Base-by-base conservation (phyloP, 805 yeast species). In the Maudiozyma turicensis region DNA sequence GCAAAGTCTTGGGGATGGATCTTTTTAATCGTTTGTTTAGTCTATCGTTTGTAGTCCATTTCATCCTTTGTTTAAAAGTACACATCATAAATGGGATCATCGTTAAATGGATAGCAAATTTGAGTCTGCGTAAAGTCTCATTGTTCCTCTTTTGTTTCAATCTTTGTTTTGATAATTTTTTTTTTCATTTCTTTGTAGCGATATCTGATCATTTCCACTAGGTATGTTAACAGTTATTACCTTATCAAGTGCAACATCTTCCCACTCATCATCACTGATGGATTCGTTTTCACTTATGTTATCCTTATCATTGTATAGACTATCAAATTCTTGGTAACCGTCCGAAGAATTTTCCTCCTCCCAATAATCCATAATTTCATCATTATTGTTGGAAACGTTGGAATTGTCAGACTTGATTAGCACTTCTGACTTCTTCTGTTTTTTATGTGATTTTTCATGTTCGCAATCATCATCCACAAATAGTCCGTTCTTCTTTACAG, bases 241-340 rank as follows among this genome's bases (percentile, higher is more conserved):
- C 29, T 43, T 33, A 39, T 52, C 48, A 15, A 62, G 46, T 5
- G 59, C 52, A 2, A 61, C 56, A 11, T 61, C 66, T 49, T 61
- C 66, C 67, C 67, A 63, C 37, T 59, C 64, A 9, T 55, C 47
- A 20, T 54, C 60, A 20, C 47, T 43, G 10, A 49, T 9, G 6
- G 26, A 32, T 6, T 51, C 50, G 6, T 49, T 48, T 30, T 44
- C 43, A 11, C 28, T 44, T 5, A 26, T 31, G 2, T 3, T 42
- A 14, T 42, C 44, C 28, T 14, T n/a, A 11, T 42, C 44, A 7
- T 8, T 8, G 11, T 31, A 35, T 13, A n/a, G 13, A 35, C 14
- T 15, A 5, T 35, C 38, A 35, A 15, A 35, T 35, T 20, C 26
- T 20, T 14, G 6, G n/a, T 35, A 35, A 35, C 13, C 38, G 4